Evolutionary conservation across 1,284 basidiomycete genomes (phyloP).

Genomic region (Vanrija pseudolonga): DNA sequence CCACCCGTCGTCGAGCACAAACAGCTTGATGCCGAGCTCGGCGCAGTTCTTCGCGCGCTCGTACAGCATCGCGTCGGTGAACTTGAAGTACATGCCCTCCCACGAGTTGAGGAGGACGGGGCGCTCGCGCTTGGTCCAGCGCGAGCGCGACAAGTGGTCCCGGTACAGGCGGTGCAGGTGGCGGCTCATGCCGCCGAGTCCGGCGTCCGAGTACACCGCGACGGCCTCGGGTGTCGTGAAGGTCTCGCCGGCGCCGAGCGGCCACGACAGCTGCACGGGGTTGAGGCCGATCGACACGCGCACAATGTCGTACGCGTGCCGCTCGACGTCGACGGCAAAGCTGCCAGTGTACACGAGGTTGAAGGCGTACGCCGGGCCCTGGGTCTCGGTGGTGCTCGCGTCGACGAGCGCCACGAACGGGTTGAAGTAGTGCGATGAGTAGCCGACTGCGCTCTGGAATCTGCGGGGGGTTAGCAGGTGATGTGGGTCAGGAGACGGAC

Average conservation of each 20-base stretch:
- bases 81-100: conserved; percentile 39
- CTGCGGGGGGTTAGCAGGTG: conserved; percentile 7
- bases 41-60: conserved; percentile 23
- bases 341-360: conserved; percentile 32
- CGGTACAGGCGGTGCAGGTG: conserved; percentile 26
- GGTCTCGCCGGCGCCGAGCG: conserved; percentile 18
- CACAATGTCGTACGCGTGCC: conserved; percentile 10
- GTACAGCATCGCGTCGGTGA: conserved; percentile 20
- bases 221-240: conserved; percentile 34
- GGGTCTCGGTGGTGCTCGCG: conserved; percentile 20
- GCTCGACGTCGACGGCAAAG: conserved; percentile 24
- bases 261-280: conserved; percentile 30
- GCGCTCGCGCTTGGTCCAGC: conserved; percentile 16
- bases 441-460: conserved; percentile 27
- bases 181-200: conserved; percentile 29
- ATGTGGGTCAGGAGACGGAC: neutral
- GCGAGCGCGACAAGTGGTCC: conserved; percentile 20
- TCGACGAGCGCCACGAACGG: conserved; percentile 29
- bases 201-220: conserved; percentile 18
- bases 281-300: conserved; percentile 30
- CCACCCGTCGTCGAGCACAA: conserved; percentile 44
- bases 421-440: conserved; percentile 33
- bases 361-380: conserved; percentile 25
- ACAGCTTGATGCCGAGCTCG: conserved; percentile 30
- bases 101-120: conserved; percentile 36